These are phyloP conservation scores for Actinomucor elegans DNA, from an alignment of 371 early-diverging fungal species.

Conservation along the genomic window DNA sequence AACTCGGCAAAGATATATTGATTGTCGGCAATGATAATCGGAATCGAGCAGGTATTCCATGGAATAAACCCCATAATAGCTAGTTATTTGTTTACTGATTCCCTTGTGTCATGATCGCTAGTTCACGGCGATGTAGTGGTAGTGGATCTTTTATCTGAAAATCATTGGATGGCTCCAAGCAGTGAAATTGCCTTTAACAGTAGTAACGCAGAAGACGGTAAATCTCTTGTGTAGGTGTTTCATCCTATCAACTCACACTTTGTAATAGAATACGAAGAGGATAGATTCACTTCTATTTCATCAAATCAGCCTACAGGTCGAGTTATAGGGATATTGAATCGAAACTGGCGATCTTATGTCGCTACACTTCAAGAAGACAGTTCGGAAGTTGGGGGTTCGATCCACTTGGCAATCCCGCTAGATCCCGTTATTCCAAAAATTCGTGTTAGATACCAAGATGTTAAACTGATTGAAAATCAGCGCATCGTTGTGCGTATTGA, in stretches of 20 bases:
- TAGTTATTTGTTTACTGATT: no score
- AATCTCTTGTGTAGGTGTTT: no score
- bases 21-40: slow-evolving; percentile 68
- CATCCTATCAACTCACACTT: neutral
- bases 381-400: slow-evolving; percentile 52
- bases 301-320: slow-evolving; percentile 57
- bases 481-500: slow-evolving; percentile 92
- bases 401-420: slow-evolving; percentile 80
- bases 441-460: slow-evolving; percentile 84
- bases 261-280: slow-evolving; percentile 23
- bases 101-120: neutral
- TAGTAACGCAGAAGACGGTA: slow-evolving; percentile 44
- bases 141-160: slow-evolving; percentile 68
- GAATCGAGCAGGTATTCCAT: slow-evolving; percentile 69
- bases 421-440: slow-evolving; percentile 88
- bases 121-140: slow-evolving; percentile 86
- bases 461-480: slow-evolving; percentile 62
- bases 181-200: slow-evolving; percentile 55
- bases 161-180: slow-evolving; percentile 57
- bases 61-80: neutral
- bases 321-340: slow-evolving; percentile 82
- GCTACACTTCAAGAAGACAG: slow-evolving; percentile 82
- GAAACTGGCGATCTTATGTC: slow-evolving; percentile 90
- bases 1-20: slow-evolving; percentile 53
- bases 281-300: slow-evolving; percentile 13